A percentile compares a stretch with the other conserved stretches of the same genome.
Conservation (phyloP, 2,329 filamentous ascomycete species). For the Diaporthe longicolla region DNA sequence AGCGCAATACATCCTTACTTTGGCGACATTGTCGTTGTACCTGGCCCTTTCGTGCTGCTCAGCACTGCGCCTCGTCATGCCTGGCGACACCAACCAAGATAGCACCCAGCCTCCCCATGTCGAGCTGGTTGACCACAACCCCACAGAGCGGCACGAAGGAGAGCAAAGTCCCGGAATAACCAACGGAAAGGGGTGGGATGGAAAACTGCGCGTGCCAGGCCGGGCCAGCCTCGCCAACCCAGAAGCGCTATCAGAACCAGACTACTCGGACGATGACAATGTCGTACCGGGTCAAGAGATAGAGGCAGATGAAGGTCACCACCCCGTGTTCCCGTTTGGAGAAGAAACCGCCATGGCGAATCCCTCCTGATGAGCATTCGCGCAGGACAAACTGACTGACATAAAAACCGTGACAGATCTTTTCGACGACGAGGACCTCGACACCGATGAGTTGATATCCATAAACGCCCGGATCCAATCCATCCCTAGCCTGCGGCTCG, state of each 20-base stretch:
- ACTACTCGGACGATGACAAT: constrained; percentile 82
- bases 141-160: constrained; percentile 56
- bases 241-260: constrained; percentile 85
- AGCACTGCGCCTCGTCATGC: constrained; percentile 53
- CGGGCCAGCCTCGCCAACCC: constrained; percentile 80
- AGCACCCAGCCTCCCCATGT: constrained; percentile 60
- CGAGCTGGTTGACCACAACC: constrained; percentile 62
- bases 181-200: constrained; percentile 84
- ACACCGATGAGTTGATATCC: constrained; percentile 85
- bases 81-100: constrained; percentile 53
- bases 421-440: constrained; percentile 71
- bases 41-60: constrained; percentile 1
- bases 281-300: constrained; percentile 81
- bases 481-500: constrained; percentile 82
- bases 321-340: no score
- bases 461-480: constrained; percentile 89
- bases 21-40: neutral
- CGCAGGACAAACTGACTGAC: neutral
- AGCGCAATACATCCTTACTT: neutral
- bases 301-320: constrained; percentile 83
- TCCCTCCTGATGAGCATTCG: neutral
- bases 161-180: constrained; percentile 63
- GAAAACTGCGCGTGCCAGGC: constrained; percentile 82
- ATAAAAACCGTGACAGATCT: constrained; percentile 60
- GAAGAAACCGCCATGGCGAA: neutral